Percentiles rank a stretch among this genome's conserved stretches.
Conservation (phyloP, 352 stramenopile genomes). For the Globisporangium spiculum region DNA sequence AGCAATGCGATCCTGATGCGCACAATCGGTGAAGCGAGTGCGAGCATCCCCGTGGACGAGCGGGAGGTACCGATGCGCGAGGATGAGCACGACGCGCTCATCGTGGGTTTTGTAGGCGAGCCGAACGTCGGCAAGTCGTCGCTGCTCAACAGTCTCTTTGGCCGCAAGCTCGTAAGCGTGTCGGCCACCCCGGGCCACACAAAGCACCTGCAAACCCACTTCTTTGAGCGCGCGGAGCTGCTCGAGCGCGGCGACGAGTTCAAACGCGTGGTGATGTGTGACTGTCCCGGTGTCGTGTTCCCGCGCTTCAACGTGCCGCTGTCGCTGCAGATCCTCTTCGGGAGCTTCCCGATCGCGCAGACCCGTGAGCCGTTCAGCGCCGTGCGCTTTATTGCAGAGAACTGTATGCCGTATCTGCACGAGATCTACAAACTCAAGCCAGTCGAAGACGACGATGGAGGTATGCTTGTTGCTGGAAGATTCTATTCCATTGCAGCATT, state of each 20-base stretch:
- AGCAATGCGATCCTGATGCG: conserved; percentile 46
- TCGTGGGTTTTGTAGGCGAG: conserved; percentile 96
- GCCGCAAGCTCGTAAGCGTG: conserved; percentile 75
- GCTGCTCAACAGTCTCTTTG: conserved; percentile 90
- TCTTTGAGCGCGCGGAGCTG: conserved; percentile 58
- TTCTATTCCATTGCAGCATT: not conserved
- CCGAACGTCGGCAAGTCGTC: conserved; percentile 95
- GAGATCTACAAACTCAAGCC: conserved; percentile 80
- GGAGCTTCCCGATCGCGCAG: conserved; percentile 82
- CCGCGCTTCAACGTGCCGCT: conserved; percentile 67
- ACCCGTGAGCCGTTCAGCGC: conserved; percentile 84
- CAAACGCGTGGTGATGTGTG: conserved; percentile 59
- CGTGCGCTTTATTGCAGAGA: conserved; percentile 83
- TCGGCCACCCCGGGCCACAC: conserved; percentile 77
- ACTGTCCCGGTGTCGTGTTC: conserved; percentile 83
- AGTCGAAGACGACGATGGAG: conserved; percentile 65
- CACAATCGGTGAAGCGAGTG: conserved; percentile 37
- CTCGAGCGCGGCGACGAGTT: conserved; percentile 34
- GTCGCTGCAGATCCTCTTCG: conserved; percentile 76
- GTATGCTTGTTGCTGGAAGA: conserved; percentile 10
- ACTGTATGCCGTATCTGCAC: conserved; percentile 64
- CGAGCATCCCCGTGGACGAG: conserved; percentile 41
- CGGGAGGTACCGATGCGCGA: conserved; percentile 91
- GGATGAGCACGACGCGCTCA: conserved; percentile 58
- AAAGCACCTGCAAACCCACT: conserved; percentile 83